Conservation (phyloP, 2,329 filamentous ascomycete species). For the Scedosporium minutisporum region DNA sequence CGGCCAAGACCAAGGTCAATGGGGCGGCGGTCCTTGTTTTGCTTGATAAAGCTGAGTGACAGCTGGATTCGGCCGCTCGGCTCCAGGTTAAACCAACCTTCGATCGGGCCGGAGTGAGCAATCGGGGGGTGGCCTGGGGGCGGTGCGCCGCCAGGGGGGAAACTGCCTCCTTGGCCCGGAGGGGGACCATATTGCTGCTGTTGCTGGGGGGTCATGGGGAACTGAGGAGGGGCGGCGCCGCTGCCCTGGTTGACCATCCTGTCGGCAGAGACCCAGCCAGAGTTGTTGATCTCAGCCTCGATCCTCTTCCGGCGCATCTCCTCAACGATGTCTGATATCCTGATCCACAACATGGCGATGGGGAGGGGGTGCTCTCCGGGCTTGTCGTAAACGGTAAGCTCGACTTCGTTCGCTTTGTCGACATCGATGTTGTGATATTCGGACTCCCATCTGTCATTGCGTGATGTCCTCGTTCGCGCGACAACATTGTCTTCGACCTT, state of each 20-base stretch:
- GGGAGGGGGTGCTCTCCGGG: constrained; percentile 81
- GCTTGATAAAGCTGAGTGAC: constrained; percentile 84
- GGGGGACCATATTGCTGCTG: constrained; percentile 31
- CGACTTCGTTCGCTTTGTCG: constrained; percentile 97
- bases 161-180: constrained; percentile 29
- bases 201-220: constrained; percentile 41
- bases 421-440: constrained; percentile 89
- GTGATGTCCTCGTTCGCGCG: constrained; percentile 73
- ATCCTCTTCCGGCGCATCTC: constrained; percentile 97
- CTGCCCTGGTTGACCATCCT: constrained; percentile 62
- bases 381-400: constrained; percentile 96
- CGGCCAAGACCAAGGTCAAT: constrained; percentile 86
- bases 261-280: constrained; percentile 95
- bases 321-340: constrained; percentile 93
- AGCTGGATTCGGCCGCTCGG: constrained; percentile 88
- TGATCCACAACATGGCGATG: constrained; percentile 90
- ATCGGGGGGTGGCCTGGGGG: constrained; percentile 32
- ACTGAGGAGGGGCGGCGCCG: constrained; percentile 40
- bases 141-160: constrained; percentile 20
- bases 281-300: constrained; percentile 87
- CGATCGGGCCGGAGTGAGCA: constrained; percentile 56
- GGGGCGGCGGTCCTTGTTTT: constrained; percentile 69
- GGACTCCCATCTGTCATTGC: constrained; percentile 83
- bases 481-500: constrained; percentile 94
- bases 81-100: constrained; percentile 95